Evolutionary conservation across 306 rosid genomes (phyloP).

Genomic region (Quercus aquifolioides): DNA sequence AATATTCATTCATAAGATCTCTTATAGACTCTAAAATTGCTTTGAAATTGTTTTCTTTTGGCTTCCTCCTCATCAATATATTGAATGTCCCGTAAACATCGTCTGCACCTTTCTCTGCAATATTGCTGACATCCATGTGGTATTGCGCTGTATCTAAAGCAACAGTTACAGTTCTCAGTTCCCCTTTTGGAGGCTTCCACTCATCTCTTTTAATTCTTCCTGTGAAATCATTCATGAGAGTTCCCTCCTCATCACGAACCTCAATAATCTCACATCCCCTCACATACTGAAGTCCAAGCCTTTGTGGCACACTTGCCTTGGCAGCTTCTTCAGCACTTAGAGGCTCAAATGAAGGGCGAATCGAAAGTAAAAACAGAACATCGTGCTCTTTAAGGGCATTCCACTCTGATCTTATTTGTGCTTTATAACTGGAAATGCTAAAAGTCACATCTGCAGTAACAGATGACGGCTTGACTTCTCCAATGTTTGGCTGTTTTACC

Average conservation of each 20-base stretch:
- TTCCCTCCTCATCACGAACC: conserved; percentile 89
- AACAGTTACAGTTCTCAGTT: conserved; percentile 86
- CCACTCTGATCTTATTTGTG: conserved; percentile 97
- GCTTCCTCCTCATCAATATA: conserved; percentile 93
- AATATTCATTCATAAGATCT: conserved; percentile 93
- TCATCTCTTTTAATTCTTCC: conserved; percentile 91
- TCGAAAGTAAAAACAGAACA: conserved; percentile 85
- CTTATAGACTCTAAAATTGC: conserved; percentile 95
- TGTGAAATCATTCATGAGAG: conserved; percentile 93
- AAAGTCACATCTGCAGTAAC: conserved; percentile 85
- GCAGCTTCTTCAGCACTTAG: conserved; percentile 81
- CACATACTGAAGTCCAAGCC: conserved; percentile 90
- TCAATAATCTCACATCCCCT: conserved; percentile 95
- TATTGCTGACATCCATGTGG: conserved; percentile 90
- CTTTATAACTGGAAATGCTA: conserved; percentile 81
- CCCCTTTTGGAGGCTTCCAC: conserved; percentile 99
- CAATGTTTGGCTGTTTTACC: conserved; percentile 94
- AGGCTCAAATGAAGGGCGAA: conserved; percentile 88
- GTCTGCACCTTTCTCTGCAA: conserved; percentile 81
- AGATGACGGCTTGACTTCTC: conserved; percentile 94
- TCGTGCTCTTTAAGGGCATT: conserved; percentile 92
- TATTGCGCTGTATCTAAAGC: conserved; percentile 99
- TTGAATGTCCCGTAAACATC: conserved; percentile 94
- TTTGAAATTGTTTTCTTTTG: conserved; percentile 95
- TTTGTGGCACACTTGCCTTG: conserved; percentile 87